Evolutionary conservation across 192 early-diverging fungal species (phyloP), one percentile per base, ranked within the genome.

Genomic region (Umbelopsis sp.): DNA sequence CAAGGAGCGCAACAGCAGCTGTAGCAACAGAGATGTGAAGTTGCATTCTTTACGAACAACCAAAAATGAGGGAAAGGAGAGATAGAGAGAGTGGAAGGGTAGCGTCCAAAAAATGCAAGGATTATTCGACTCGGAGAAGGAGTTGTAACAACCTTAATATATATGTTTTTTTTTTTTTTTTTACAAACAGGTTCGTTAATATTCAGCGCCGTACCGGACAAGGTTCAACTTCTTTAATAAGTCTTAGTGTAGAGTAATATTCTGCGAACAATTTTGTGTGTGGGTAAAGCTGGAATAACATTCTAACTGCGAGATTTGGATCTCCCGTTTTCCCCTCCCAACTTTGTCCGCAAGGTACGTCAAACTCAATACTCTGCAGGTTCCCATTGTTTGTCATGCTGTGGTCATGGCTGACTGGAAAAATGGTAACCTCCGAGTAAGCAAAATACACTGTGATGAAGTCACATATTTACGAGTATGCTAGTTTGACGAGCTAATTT

Each of bases 21-120:
- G 55, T 25, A 25, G 55, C 55, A 16, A 61, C 55, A 22, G 55
- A 61, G 21, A 61, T 33, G 55, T 61, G 55, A 61, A 61, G 55
- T 12, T 61, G 55, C 55, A 61, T 61, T 27, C 13, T 0, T 33
- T 58, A 30, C 6, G 15, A 61, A 27, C 33, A 35, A 35, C 11
- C 55, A 35, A 35, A 15, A 18, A 61, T 18, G 15, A 25, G 27
- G 30, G 33, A 61, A 61, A 35, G 55, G 30, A 35, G 30, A 35
- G 18, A 15, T 30, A 30, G 22, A 16, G 25, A 35, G 30, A 18
- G 55, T 25, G 16, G 18, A 33, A 4, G 13, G 55, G 9, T 16
- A 33, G 33, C 27, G 53, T 25, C 25, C 25, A 18, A 12, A 16
- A 27, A 61, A 53, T 12, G 51, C 12, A 23, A 27, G n/a, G 23